Base-by-base conservation (phyloP, 345 rosid genomes). In the Acer negundo region DNA sequence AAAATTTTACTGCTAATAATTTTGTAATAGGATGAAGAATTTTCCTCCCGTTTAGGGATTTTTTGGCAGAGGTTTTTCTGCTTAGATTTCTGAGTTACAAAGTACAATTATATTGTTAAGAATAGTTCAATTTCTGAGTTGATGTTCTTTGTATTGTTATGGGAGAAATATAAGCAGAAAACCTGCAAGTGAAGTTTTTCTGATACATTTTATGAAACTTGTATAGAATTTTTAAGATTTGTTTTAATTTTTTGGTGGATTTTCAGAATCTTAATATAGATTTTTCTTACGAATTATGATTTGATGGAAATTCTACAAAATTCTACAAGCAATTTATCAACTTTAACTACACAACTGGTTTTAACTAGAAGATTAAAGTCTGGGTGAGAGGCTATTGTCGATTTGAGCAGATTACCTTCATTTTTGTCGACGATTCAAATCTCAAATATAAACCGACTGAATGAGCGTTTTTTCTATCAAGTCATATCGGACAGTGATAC, bases 1-100 rank as follows among this genome's bases (percentile, higher is more conserved):
- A 56, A n/a, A 71, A n/a, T 24, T 71, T 31, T n/a, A 16, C 62
- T 7, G 44, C 47, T 55, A 71, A 55, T 71, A 71, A 71, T 71
- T 31, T 55, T 56, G 26, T 35, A 23, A 1, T n/a, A 35, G 64
- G 40, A n/a, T 20, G 2, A 17, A 56, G 28, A 72, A 71, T 35
- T 56, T 72, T 56, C 17, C n/a, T 72, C 49, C 20, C 65, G 7
- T 1, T 12, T 13, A 55, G 49, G 63, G 17, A n/a, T 19, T 31
- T 42, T 7, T 31, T 31, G 62, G 42, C 59, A 26, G 59, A 53
- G 64, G 46, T 53, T 70, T 31, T 26, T 55, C 74, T 55, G 74
- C 64, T 10, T 6, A 71, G 47, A 2, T 56, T 31, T 19, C 10
- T 7, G 31, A 28, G 13, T 69, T 47, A 13, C 40, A 0, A 49